phyloP scores from a whole-genome alignment of 805 yeast species.

The Cyberlindnera suaveolens region DNA sequence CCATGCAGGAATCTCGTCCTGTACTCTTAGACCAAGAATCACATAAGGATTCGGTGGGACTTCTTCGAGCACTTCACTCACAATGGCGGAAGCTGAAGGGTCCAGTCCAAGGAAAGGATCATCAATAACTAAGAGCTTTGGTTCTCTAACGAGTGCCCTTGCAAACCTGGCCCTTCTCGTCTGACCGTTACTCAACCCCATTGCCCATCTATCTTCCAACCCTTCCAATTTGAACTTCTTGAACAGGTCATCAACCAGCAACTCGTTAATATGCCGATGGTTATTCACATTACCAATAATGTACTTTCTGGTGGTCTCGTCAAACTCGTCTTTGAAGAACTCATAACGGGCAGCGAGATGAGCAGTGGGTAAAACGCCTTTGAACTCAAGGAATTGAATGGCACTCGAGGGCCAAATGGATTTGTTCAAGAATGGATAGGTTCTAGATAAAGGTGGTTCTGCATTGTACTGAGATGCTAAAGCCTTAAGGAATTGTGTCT shows the following conservation, averaged over 20 bases:
- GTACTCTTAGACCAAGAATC: conserved; percentile 69
- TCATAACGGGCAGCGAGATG: conserved; percentile 90
- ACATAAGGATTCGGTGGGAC: conserved; percentile 47
- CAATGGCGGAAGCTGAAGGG: conserved; percentile 57
- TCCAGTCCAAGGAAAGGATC: conserved; percentile 93
- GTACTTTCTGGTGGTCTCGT: conserved; percentile 58
- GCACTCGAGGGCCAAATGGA: conserved; percentile 40
- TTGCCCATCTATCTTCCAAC: conserved; percentile 68
- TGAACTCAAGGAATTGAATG: conserved; percentile 39
- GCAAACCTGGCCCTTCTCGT: conserved; percentile 87
- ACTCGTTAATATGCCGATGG: conserved; percentile 25
- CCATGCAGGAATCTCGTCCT: conserved; percentile 79
- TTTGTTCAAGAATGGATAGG: conserved; percentile 45
- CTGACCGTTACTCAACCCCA: conserved; percentile 90
- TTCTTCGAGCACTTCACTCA: conserved; percentile 45
- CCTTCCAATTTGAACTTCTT: conserved; percentile 47
- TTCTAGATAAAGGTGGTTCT: conserved; percentile 46
- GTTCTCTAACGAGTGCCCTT: conserved; percentile 56
- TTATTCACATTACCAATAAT: conserved; percentile 44
- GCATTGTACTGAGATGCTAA: conserved; percentile 51
- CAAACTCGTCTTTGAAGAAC: conserved; percentile 77
- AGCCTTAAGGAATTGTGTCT: conserved; percentile 46
- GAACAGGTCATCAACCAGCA: conserved; percentile 37
- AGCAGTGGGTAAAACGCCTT: conserved; percentile 45
- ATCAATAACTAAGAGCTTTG: conserved; percentile 67